Evolutionary conservation across 2,329 filamentous ascomycete genomes (phyloP).

Genomic region (Celoporthe dispersa): DNA sequence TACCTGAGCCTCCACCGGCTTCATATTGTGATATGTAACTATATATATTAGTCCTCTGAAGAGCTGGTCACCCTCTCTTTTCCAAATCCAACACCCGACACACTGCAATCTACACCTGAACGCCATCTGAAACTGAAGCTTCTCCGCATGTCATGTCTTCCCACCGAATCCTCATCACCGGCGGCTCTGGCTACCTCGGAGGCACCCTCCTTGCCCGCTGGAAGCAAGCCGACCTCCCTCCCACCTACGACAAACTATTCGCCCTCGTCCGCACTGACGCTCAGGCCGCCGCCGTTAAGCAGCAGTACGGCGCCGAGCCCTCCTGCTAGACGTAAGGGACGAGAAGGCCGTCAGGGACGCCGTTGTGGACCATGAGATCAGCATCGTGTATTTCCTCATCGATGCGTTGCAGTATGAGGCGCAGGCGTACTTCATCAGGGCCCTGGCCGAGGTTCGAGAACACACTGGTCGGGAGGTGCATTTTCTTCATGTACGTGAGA

Average conservation of each 20-base stretch:
- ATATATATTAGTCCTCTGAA: not conserved
- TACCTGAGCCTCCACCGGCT: not conserved
- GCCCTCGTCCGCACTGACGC: constrained; percentile 51
- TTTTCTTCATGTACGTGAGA: constrained; percentile 47
- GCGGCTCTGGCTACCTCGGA: constrained; percentile 57
- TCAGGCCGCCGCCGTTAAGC: constrained; percentile 49
- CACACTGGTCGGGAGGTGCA: constrained; percentile 48
- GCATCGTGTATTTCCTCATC: constrained; percentile 53
- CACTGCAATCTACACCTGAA: too few species aligned
- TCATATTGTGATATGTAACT: not conserved
- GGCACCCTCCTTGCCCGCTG: constrained; percentile 51
- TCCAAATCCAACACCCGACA: too few species aligned
- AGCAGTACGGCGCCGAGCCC: constrained; percentile 48
- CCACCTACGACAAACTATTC: constrained; percentile 48
- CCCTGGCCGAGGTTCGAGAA: constrained; percentile 48
- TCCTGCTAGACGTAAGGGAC: constrained; percentile 46
- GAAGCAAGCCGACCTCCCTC: constrained; percentile 43
- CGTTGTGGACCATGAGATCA: constrained; percentile 49
- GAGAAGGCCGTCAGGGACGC: constrained; percentile 40
- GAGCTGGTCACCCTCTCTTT: not conserved
- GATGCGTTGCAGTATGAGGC: constrained; percentile 41
- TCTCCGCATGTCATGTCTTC: constrained; percentile 12
- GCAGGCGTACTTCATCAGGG: constrained; percentile 49
- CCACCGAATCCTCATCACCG: constrained; percentile 50
- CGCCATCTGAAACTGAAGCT: too few species aligned